Base-by-base conservation (phyloP, 1,139 yeast genomes). In the Magnusiomyces tetraspermus region DNA sequence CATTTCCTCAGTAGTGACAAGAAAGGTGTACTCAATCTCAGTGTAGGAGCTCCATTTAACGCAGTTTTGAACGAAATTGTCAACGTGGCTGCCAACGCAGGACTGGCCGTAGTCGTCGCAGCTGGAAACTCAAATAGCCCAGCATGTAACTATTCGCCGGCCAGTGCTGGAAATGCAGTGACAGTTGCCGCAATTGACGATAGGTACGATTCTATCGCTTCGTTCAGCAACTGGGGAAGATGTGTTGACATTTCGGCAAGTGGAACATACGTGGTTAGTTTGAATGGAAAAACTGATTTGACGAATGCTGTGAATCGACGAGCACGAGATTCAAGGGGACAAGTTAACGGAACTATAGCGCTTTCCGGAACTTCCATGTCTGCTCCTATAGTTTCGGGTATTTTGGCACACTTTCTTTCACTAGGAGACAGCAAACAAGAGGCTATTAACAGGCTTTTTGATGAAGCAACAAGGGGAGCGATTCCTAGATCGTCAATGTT, bases 321-420 rank as follows among this genome's bases (percentile, higher is more conserved):
- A 11, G 33, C 33, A 11, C 33, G 33, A 6, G 5, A 17, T n/a
- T 36, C 15, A 17, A 36, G 5, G 11, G 5, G 48, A n/a, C 46
- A 53, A 33, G 59, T 60, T 15, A 59, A 57, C 19, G 63, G 66
- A 17, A 65, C 65, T 17, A 51, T 63, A 42, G 59, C 67, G 60
- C 26, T 75, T 79, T 82, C 94, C 4, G 97, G 97, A 0, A 90
- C 97, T 0, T 89, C 97, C 0, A 89, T 89, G 96, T 83, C 96
- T 0, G 76, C 96, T 0, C 97, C 96, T 0, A 74, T 80, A 0
- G 85, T 86, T 13, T 75, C 92, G 0, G 97, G 96, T 0, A 64
- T 85, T 28, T 79, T 76, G 11, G 92, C 90, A 0, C 75, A 79
- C 49, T 65, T 80, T 48, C 66, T 89, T 54, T 81, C 85, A 46